Conservation (phyloP, 306 rosid species). For the Trifolium repens region DNA sequence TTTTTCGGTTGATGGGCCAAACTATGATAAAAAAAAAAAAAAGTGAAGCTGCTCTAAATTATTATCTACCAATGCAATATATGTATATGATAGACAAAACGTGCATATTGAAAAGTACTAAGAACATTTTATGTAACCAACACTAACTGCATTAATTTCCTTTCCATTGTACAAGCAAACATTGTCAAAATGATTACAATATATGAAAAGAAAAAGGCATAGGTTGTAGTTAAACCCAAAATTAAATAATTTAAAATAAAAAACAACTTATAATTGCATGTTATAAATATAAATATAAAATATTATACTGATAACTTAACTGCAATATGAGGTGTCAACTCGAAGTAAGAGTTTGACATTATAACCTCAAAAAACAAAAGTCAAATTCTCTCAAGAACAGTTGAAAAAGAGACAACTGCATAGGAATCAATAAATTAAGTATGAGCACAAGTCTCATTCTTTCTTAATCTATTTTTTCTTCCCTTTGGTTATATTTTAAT, state of each 20-base stretch:
- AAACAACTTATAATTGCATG: not conserved
- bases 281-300: constrained; percentile 9
- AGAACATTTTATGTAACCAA: constrained; percentile 35
- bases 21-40: not conserved
- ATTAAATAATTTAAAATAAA: not conserved
- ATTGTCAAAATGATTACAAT: constrained; percentile 24
- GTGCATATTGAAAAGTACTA: constrained; percentile 35
- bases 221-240: constrained; percentile 31
- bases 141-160: constrained; percentile 35
- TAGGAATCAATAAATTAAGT: constrained; percentile 20
- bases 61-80: not conserved
- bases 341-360: not conserved
- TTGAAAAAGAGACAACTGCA: not conserved
- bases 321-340: not conserved
- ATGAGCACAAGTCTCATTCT: not conserved
- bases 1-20: not conserved
- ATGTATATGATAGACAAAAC: not conserved
- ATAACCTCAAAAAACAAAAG: not conserved
- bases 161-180: constrained; percentile 33
- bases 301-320: too few relatives aligned
- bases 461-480: not conserved
- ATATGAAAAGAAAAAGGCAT: constrained; percentile 36
- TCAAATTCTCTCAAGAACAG: too few relatives aligned
- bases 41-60: not conserved
- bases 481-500: not conserved